Conservation (phyloP, 2,329 filamentous ascomycete species). For the Cladosporium cucumerinum region DNA sequence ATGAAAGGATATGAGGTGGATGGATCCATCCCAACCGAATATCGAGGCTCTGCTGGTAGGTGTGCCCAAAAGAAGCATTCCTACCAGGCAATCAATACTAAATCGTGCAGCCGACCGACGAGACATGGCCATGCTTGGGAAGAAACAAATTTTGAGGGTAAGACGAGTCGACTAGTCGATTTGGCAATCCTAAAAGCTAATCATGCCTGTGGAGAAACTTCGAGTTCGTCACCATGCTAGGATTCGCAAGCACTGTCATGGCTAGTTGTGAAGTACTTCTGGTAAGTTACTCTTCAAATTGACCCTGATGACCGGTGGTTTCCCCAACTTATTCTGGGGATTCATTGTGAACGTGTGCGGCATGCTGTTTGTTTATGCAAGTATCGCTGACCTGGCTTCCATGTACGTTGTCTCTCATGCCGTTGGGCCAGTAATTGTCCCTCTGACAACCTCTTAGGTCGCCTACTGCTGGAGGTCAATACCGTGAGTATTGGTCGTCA, state of each 20-base stretch:
- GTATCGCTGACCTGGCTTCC: constrained; percentile 15
- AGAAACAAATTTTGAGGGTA: constrained; percentile 17
- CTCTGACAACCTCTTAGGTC: constrained; percentile 9
- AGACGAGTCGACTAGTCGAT: not conserved
- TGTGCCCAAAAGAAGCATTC: not conserved
- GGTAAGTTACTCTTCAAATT: constrained; percentile 16
- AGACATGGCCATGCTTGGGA: constrained; percentile 18
- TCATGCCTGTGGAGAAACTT: not conserved
- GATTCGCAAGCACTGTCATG: constrained; percentile 16
- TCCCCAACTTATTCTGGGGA: constrained; percentile 20
- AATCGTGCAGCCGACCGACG: constrained; percentile 1
- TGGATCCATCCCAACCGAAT: constrained; percentile 4
- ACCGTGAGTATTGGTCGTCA: constrained; percentile 18
- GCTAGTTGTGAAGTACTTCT: constrained; percentile 13
- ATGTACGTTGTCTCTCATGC: not conserved
- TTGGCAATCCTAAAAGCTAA: not conserved
- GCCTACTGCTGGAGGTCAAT: constrained; percentile 27
- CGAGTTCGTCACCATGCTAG: constrained; percentile 18
- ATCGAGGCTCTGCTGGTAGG: constrained; percentile 3
- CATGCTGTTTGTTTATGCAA: constrained; percentile 17
- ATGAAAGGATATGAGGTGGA: constrained; percentile 11
- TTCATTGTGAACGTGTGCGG: constrained; percentile 14
- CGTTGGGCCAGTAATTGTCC: not conserved
- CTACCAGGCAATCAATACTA: not conserved
- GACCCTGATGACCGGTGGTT: constrained; percentile 10